Conservation (phyloP, 495 filamentous ascomycete genomes). For the Penicillium ucsense region DNA sequence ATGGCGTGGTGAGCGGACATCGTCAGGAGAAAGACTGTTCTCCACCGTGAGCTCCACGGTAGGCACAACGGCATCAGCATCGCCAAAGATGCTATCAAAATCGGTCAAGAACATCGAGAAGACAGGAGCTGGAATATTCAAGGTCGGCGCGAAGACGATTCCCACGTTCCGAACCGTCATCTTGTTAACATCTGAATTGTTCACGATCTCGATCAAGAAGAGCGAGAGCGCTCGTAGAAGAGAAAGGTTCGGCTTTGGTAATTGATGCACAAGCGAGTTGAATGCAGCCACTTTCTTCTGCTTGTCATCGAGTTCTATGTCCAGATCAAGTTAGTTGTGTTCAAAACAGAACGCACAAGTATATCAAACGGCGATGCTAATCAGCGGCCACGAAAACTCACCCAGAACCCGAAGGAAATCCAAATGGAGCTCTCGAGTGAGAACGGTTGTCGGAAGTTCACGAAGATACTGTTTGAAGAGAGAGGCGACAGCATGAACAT, state of each 20-base stretch:
- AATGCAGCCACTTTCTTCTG: constrained; percentile 74
- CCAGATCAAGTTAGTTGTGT: constrained; percentile 4
- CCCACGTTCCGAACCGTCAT: constrained; percentile 97
- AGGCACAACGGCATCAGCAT: constrained; percentile 18
- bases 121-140: constrained; percentile 92
- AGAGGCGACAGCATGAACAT: constrained; percentile 93
- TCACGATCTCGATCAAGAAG: constrained; percentile 82
- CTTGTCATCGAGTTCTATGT: constrained; percentile 53
- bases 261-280: constrained; percentile 69
- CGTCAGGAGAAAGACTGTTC: constrained; percentile 42
- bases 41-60: constrained; percentile 36
- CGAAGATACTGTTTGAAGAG: constrained; percentile 90
- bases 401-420: constrained; percentile 83
- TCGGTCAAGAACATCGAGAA: constrained; percentile 92
- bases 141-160: constrained; percentile 96
- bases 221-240: constrained; percentile 73
- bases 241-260: constrained; percentile 71
- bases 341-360: background rate
- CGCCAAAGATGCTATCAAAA: constrained; percentile 75
- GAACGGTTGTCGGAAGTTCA: constrained; percentile 80
- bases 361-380: constrained; percentile 16
- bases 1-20: constrained; percentile 54
- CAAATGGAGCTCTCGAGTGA: constrained; percentile 82
- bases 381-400: constrained; percentile 12
- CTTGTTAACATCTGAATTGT: constrained; percentile 85